A percentile compares a stretch with the other conserved stretches of the same genome.
Conservation (phyloP, 768 basidiomycete species). For the Suillus weaverae region DNA sequence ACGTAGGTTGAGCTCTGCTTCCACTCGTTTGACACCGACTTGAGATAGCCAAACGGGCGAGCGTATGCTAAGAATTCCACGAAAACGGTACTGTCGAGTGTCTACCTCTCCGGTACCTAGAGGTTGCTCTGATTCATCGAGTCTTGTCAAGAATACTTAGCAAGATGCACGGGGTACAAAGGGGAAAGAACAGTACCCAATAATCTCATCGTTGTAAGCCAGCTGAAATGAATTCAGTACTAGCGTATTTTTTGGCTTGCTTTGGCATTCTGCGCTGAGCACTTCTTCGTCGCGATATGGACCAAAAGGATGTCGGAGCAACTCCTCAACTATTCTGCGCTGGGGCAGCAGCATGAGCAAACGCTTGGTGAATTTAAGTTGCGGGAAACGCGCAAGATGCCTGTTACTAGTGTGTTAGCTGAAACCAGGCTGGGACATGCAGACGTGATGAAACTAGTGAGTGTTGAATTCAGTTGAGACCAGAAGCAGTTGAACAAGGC, state of each 20-base stretch:
- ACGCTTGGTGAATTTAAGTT: not conserved
- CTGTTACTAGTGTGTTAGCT: not conserved
- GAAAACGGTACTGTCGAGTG: slow-evolving; percentile 43
- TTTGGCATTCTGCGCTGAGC: slow-evolving; percentile 23
- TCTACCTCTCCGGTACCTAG: slow-evolving; percentile 28
- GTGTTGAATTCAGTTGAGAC: not conserved
- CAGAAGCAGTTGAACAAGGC: not conserved
- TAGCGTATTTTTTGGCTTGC: slow-evolving; percentile 12
- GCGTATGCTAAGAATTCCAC: slow-evolving; percentile 49
- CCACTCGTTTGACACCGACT: slow-evolving; percentile 40
- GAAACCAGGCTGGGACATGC: not conserved
- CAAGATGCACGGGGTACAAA: not conserved
- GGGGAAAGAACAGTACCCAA: slow-evolving; percentile 21
- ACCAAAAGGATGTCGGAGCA: slow-evolving; percentile 29
- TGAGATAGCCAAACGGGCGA: slow-evolving; percentile 51
- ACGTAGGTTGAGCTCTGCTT: slow-evolving; percentile 45
- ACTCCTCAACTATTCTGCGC: slow-evolving; percentile 19
- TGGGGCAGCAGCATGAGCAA: not conserved
- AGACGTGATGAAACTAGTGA: not conserved
- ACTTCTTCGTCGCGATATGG: slow-evolving; percentile 31
- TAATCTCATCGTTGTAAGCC: slow-evolving; percentile 25
- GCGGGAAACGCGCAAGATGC: not conserved
- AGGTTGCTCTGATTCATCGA: slow-evolving; percentile 49
- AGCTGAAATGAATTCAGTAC: slow-evolving; percentile 32
- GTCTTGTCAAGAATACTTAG: slow-evolving; percentile 29